Percentiles rank a stretch among this genome's conserved stretches.
Conservation (phyloP, 768 basidiomycete genomes). For the Suillus discolor region DNA sequence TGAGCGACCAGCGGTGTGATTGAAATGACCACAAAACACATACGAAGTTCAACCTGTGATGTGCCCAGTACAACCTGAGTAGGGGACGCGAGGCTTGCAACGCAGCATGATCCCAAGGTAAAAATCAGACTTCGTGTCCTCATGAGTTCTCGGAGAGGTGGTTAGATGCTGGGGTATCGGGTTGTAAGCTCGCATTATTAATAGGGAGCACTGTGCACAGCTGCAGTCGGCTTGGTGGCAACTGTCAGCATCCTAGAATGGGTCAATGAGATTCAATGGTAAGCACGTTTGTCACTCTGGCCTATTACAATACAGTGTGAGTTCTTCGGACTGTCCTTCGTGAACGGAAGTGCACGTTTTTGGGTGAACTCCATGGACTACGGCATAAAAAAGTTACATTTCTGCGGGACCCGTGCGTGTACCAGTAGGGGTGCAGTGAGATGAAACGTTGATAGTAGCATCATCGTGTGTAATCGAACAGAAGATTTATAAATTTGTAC, state of each 20-base stretch:
- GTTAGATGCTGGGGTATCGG: not conserved
- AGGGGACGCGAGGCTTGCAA: conserved; percentile 34
- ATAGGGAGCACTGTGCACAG: conserved; percentile 2
- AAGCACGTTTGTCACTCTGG: not conserved
- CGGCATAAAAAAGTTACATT: not conserved
- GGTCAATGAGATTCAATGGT: not conserved
- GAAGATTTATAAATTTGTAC: not conserved
- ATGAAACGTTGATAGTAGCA: not conserved
- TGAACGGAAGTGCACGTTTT: not conserved
- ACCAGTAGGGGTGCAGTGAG: not conserved
- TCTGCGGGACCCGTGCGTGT: not conserved
- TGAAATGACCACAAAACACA: not conserved
- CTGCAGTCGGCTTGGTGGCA: not conserved
- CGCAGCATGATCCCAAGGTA: conserved; percentile 7
- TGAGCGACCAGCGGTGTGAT: not conserved
- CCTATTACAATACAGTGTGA: not conserved
- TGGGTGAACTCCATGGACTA: not conserved
- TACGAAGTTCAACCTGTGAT: not conserved
- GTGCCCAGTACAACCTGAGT: conserved; percentile 44
- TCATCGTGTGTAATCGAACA: too few relatives aligned
- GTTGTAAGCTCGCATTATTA: conserved; percentile 1
- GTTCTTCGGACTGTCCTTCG: not conserved
- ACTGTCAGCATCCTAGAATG: not conserved
- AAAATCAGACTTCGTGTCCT: conserved; percentile 2
- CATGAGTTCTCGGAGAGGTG: conserved; percentile 1